phyloP scores from a whole-genome alignment of 2,329 filamentous ascomycete species.

The Malbranchea cinnamomea region DNA sequence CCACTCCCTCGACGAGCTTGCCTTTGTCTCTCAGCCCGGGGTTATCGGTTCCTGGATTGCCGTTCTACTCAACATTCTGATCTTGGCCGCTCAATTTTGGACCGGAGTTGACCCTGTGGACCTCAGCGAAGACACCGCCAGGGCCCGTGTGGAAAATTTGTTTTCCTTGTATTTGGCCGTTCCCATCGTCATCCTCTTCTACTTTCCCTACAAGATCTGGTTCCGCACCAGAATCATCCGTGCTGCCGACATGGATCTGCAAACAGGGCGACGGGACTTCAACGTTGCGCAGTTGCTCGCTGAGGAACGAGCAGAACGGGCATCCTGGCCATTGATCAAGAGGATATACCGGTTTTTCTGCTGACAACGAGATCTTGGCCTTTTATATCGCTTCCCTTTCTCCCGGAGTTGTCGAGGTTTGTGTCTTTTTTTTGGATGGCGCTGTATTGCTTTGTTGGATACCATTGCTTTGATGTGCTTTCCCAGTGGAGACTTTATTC shows the following conservation, averaged over 20 bases:
- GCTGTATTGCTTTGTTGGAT: too few relatives aligned
- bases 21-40: slow-evolving; percentile 32
- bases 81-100: slow-evolving; percentile 71
- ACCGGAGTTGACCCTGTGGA: slow-evolving; percentile 48
- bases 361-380: slow-evolving; percentile 30
- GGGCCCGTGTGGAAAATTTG: slow-evolving; percentile 36
- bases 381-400: not conserved
- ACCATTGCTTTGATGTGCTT: too few relatives aligned
- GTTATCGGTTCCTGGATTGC: slow-evolving; percentile 46
- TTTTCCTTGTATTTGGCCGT: slow-evolving; percentile 32
- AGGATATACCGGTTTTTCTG: slow-evolving; percentile 59
- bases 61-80: slow-evolving; percentile 46
- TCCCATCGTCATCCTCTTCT: slow-evolving; percentile 26
- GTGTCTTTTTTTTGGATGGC: too few relatives aligned
- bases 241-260: slow-evolving; percentile 12
- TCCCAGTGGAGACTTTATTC: too few relatives aligned
- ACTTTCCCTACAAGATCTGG: slow-evolving; percentile 14
- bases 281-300: slow-evolving; percentile 55
- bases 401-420: not conserved
- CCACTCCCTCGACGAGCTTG: slow-evolving; percentile 20
- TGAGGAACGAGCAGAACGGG: slow-evolving; percentile 62
- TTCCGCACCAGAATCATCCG: slow-evolving; percentile 13
- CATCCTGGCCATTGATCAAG: slow-evolving; percentile 63
- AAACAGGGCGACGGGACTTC: slow-evolving; percentile 13
- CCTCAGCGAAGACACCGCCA: slow-evolving; percentile 41